Percentiles rank a stretch among this genome's conserved stretches.
These are phyloP conservation scores for Sungouiozyma ichnusensis DNA, from an alignment of 805 yeast species.

Conservation along the genomic window DNA sequence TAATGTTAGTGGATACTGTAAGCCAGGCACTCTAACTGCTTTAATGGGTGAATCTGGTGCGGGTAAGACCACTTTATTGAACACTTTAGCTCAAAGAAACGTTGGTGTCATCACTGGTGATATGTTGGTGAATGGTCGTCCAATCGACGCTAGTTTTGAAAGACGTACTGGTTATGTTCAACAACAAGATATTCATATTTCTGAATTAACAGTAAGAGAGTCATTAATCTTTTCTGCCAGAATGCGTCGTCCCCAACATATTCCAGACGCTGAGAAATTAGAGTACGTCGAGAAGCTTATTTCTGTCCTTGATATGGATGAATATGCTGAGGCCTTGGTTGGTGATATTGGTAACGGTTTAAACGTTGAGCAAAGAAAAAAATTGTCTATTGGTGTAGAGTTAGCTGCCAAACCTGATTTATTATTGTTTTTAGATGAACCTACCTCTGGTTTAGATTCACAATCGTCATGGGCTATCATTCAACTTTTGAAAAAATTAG, in stretches of 20 bases:
- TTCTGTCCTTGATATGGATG: conserved; percentile 49
- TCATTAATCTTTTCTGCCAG: conserved; percentile 54
- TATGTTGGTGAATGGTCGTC: conserved; percentile 46
- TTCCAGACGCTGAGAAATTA: conserved; percentile 43
- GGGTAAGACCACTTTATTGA: conserved; percentile 62
- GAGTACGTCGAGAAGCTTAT: conserved; percentile 56
- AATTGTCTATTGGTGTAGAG: conserved; percentile 53
- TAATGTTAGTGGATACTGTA: conserved; percentile 64
- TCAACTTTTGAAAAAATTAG: conserved; percentile 45
- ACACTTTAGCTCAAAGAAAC: conserved; percentile 54
- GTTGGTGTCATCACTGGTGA: conserved; percentile 60
- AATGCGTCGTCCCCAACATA: conserved; percentile 45
- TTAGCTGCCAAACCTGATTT: conserved; percentile 52
- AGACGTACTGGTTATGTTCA: conserved; percentile 59
- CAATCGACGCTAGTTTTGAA: conserved; percentile 41
- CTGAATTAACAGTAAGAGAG: conserved; percentile 58
- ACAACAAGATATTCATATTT: conserved; percentile 60
- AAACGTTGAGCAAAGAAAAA: conserved; percentile 51
- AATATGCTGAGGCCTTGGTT: conserved; percentile 59
- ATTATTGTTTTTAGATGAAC: conserved; percentile 50
- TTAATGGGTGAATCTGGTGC: conserved; percentile 69
- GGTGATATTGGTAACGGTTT: conserved; percentile 58
- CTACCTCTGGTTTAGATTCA: conserved; percentile 54
- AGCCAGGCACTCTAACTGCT: conserved; percentile 69
- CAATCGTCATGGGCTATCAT: conserved; percentile 53